A percentile compares a stretch with the other conserved stretches of the same genome.
Conservation (phyloP, 2,329 filamentous ascomycete species). For the Myriangium duriaei region DNA sequence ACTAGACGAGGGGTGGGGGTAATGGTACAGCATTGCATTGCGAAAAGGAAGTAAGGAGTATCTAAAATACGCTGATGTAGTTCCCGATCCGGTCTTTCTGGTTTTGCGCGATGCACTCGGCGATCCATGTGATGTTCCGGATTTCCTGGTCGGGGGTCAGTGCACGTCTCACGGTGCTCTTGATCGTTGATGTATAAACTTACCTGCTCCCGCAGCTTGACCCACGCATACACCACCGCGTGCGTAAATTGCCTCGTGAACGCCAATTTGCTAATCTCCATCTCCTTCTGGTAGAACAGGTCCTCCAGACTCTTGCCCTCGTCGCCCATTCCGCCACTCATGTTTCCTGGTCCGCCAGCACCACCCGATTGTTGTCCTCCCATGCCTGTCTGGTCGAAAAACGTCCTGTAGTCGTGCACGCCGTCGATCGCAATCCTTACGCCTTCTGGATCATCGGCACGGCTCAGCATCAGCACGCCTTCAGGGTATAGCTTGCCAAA, state of each 20-base stretch:
- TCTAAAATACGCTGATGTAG: slow-evolving; percentile 90
- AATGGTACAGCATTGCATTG: too few species aligned
- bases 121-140: slow-evolving; percentile 98
- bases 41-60: too few species aligned
- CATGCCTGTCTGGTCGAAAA: slow-evolving; percentile 83
- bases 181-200: slow-evolving; percentile 21
- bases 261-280: slow-evolving; percentile 90
- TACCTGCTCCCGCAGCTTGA: slow-evolving; percentile 94
- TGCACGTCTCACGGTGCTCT: neutral
- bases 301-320: slow-evolving; percentile 90
- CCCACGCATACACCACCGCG: slow-evolving; percentile 92
- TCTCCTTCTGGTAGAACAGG: slow-evolving; percentile 98
- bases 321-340: slow-evolving; percentile 63
- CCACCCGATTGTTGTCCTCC: slow-evolving; percentile 55
- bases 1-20: slow-evolving; percentile 14
- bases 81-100: slow-evolving; percentile 98
- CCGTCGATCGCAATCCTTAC: slow-evolving; percentile 89
- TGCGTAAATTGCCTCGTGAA: slow-evolving; percentile 96
- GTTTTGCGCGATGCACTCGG: slow-evolving; percentile 98
- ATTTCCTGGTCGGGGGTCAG: slow-evolving; percentile 60
- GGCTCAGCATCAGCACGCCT: slow-evolving; percentile 85
- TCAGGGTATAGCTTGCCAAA: slow-evolving; percentile 90
- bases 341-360: slow-evolving; percentile 52
- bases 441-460: slow-evolving; percentile 88
- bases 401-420: slow-evolving; percentile 83